Conservation (phyloP, 768 basidiomycete species). For the Calocera viscosa region DNA sequence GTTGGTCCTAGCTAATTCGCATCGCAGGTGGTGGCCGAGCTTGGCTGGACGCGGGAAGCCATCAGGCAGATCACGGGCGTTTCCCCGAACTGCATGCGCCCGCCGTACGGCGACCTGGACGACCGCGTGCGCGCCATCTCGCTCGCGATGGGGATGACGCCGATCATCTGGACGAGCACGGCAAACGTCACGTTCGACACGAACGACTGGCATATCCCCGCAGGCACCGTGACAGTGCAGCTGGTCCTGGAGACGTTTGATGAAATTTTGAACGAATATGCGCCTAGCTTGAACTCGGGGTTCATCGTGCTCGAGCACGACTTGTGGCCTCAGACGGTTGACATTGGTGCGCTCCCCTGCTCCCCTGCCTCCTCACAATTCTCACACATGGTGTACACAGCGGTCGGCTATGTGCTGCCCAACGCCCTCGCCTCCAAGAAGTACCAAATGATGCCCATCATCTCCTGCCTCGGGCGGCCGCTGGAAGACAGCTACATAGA, state of each 20-base stretch:
- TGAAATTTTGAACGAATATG: constrained; percentile 52
- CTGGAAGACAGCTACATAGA: constrained; percentile 64
- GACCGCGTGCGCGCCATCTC: constrained; percentile 79
- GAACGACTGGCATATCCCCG: constrained; percentile 65
- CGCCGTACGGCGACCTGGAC: constrained; percentile 71
- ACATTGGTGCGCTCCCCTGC: constrained; percentile 23
- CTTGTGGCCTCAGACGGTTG: constrained; percentile 43
- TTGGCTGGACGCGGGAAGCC: constrained; percentile 75
- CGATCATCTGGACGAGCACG: constrained; percentile 66
- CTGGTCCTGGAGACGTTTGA: constrained; percentile 42
- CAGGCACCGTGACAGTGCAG: constrained; percentile 42
- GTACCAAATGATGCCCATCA: constrained; percentile 48
- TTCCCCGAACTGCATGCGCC: constrained; percentile 62
- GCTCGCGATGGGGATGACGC: constrained; percentile 68
- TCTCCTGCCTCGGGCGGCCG: constrained; percentile 48
- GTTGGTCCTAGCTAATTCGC: constrained; percentile 45
- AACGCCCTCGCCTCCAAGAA: constrained; percentile 52
- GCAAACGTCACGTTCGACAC: constrained; percentile 50
- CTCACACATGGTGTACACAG: constrained; percentile 21
- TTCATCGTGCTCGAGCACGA: constrained; percentile 90
- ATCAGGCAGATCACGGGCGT: constrained; percentile 65
- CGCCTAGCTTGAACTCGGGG: constrained; percentile 44
- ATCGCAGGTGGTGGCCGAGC: constrained; percentile 64
- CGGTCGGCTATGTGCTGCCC: constrained; percentile 76
- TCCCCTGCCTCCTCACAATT: background rate